phyloP scores from a whole-genome alignment of 441 rosid genomes.

The Pelargonium australe region DNA sequence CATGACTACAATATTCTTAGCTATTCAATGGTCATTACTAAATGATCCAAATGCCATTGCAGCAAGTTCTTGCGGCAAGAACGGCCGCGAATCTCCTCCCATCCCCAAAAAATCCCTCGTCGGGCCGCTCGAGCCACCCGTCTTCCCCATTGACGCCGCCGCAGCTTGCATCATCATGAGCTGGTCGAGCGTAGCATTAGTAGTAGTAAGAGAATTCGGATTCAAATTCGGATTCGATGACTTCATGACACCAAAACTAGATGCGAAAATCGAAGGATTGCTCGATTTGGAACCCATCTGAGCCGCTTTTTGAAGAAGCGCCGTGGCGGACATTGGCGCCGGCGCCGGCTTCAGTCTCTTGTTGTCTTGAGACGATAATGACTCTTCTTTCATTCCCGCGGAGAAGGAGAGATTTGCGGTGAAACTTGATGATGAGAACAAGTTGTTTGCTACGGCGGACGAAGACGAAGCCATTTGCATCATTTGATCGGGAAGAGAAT shows the following conservation, averaged over 20 bases:
- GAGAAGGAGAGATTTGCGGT: slow-evolving; percentile 38
- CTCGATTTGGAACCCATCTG: slow-evolving; percentile 45
- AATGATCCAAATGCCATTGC: slow-evolving; percentile 37
- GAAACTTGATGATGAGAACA: slow-evolving; percentile 27
- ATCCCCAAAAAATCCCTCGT: slow-evolving; percentile 84
- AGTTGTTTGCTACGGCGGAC: too few species aligned
- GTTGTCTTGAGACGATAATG: slow-evolving; percentile 27
- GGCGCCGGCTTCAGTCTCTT: slow-evolving; percentile 29
- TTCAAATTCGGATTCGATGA: slow-evolving; percentile 16
- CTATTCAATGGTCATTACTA: slow-evolving; percentile 22
- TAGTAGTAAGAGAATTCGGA: too few species aligned
- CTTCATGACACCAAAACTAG: slow-evolving; percentile 29
- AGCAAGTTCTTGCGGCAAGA: slow-evolving; percentile 44
- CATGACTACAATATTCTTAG: too few species aligned
- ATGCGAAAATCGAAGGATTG: slow-evolving; percentile 36
- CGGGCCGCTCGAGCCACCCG: slow-evolving; percentile 30
- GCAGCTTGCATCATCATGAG: slow-evolving; percentile 31
- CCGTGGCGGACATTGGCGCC: slow-evolving; percentile 52
- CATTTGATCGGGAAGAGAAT: too few species aligned
- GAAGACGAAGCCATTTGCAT: too few species aligned
- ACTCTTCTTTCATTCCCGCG: slow-evolving; percentile 47
- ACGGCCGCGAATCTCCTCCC: slow-evolving; percentile 42
- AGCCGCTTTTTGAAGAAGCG: slow-evolving; percentile 44
- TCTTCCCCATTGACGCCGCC: slow-evolving; percentile 26
- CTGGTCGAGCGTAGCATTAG: too few species aligned